These are phyloP conservation scores for Chaetomiaceae sp. DNA, from an alignment of 2,329 filamentous ascomycete species.

Conservation along the genomic window DNA sequence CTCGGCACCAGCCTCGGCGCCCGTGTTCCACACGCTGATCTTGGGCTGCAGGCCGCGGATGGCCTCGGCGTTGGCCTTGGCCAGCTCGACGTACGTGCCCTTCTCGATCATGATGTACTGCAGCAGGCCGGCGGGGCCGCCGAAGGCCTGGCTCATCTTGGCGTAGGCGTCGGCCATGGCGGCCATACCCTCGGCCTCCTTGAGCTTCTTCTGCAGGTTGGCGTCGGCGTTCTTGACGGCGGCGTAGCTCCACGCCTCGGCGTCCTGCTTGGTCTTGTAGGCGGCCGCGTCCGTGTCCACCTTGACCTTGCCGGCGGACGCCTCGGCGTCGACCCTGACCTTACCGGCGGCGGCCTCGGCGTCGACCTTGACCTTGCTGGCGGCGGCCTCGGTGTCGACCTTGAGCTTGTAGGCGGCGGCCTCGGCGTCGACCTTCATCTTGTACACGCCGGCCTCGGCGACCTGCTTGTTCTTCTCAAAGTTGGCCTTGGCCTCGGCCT, in stretches of 20 bases:
- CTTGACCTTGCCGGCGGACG: no score
- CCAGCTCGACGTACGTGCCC: constrained; percentile 71
- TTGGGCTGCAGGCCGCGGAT: constrained; percentile 77
- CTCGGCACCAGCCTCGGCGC: constrained; percentile 42
- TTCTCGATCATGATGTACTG: constrained; percentile 87
- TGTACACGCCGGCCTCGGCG: constrained; percentile 49
- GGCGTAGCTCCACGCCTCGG: constrained; percentile 37
- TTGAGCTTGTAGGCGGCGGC: constrained; percentile 42
- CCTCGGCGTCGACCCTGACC: constrained; percentile 42
- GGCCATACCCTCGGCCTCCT: constrained; percentile 69
- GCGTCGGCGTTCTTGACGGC: constrained; percentile 49
- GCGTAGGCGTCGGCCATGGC: constrained; percentile 80
- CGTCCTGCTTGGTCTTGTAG: constrained; percentile 44
- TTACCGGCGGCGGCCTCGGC: constrained; percentile 45
- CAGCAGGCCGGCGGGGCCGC: constrained; percentile 71
- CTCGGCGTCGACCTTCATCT: no score
- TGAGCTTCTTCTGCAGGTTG: constrained; percentile 50
- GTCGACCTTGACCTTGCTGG: constrained; percentile 49
- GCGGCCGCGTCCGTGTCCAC: constrained; percentile 45
- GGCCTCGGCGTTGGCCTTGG: constrained; percentile 70
- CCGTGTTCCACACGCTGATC: constrained; percentile 88
- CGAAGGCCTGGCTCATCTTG: constrained; percentile 66
- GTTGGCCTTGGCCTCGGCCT: constrained; percentile 54
- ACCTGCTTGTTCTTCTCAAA: constrained; percentile 50
- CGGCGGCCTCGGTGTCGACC: constrained; percentile 40